Conservation (phyloP, 192 early-diverging fungal genomes). For the Backusella macrospora region DNA sequence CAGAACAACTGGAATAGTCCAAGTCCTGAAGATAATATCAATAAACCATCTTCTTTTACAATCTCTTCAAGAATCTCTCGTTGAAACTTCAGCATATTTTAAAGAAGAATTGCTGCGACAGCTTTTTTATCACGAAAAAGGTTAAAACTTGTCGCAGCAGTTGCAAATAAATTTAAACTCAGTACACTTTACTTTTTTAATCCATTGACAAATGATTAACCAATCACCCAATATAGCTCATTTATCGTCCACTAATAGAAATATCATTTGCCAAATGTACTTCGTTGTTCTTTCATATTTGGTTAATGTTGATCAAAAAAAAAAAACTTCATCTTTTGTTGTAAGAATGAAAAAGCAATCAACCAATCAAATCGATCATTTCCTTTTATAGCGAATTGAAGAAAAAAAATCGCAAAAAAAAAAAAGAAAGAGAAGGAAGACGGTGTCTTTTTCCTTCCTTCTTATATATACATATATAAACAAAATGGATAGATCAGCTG, state of each 20-base stretch:
- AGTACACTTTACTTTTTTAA: background rate
- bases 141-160: background rate
- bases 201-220: no score
- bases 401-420: background rate
- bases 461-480: background rate
- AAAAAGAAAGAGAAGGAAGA: background rate
- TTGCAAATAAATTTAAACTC: background rate
- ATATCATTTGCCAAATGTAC: no score
- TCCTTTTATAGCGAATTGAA: background rate
- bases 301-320: no score
- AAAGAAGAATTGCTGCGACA: background rate
- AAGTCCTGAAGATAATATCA: constrained; percentile 79
- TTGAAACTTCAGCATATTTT: constrained; percentile 59
- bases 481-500: constrained; percentile 57
- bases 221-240: no score
- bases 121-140: background rate
- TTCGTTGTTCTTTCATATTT: no score
- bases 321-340: no score
- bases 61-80: constrained; percentile 66
- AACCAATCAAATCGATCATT: background rate
- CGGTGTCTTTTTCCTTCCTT: background rate
- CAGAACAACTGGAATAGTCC: constrained; percentile 74
- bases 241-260: no score
- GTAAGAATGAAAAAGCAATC: background rate
- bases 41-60: constrained; percentile 77